phyloP scores from a whole-genome alignment of 345 rosid genomes.

The Chamaenerion angustifolium region DNA sequence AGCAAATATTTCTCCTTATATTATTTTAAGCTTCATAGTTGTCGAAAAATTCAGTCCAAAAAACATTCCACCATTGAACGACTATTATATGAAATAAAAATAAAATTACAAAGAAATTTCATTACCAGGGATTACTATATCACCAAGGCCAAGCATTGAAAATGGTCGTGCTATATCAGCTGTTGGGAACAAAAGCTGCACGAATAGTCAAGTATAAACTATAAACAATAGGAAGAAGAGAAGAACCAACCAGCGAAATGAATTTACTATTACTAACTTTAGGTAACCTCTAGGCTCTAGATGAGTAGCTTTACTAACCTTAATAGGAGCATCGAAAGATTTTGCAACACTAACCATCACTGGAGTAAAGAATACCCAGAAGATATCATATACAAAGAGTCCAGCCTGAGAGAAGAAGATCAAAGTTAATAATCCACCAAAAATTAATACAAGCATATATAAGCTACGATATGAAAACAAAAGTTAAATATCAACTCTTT shows the following conservation, averaged over 20 bases:
- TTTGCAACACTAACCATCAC: slow-evolving; percentile 99
- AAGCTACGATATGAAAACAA: neutral
- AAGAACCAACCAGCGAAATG: neutral
- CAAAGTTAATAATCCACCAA: neutral
- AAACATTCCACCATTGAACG: too few species aligned
- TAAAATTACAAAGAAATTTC: slow-evolving; percentile 1
- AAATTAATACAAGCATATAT: neutral
- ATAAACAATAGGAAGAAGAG: neutral
- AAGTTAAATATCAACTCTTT: neutral
- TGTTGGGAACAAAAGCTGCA: slow-evolving; percentile 93
- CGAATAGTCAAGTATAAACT: neutral
- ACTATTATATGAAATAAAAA: neutral
- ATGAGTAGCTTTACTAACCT: slow-evolving; percentile 37
- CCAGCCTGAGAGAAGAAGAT: slow-evolving; percentile 43
- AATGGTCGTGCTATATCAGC: slow-evolving; percentile 60
- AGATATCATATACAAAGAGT: slow-evolving; percentile 88
- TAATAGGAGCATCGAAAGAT: slow-evolving; percentile 97
- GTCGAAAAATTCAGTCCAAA: too few species aligned
- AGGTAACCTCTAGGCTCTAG: too few species aligned
- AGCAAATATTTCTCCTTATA: too few species aligned
- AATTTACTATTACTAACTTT: neutral
- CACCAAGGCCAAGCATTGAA: slow-evolving; percentile 99
- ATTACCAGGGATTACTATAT: slow-evolving; percentile 95
- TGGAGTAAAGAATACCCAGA: slow-evolving; percentile 99
- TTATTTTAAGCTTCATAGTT: too few species aligned